A percentile compares a stretch with the other conserved stretches of the same genome.
phyloP scores from a whole-genome alignment of 2,329 filamentous ascomycete genomes.

The Chaetothyriales sp. region DNA sequence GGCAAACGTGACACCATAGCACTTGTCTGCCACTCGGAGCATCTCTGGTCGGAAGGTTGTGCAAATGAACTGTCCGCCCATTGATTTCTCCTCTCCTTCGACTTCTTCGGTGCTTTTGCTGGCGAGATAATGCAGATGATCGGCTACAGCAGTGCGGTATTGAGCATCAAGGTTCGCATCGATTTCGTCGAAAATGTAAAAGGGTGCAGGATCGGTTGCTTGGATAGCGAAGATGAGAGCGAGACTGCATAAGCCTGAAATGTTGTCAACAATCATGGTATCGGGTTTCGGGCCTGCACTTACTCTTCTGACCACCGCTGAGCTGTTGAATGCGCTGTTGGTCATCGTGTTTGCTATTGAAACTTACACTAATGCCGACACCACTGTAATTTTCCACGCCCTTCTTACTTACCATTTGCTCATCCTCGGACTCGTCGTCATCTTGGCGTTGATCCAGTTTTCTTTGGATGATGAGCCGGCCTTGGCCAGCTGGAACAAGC shows the following conservation, averaged over 20 bases:
- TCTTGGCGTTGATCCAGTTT: slow-evolving; percentile 58
- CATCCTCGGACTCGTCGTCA: slow-evolving; percentile 48
- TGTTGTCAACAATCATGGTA: slow-evolving; percentile 7
- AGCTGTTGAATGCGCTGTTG: slow-evolving; percentile 97
- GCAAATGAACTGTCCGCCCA: slow-evolving; percentile 76
- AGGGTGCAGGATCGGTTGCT: slow-evolving; percentile 89
- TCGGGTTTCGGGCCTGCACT: slow-evolving; percentile 25
- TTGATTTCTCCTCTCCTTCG: slow-evolving; percentile 23
- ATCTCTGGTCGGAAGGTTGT: slow-evolving; percentile 98
- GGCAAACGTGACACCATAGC: slow-evolving; percentile 82
- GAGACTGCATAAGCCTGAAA: slow-evolving; percentile 74
- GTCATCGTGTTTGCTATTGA: slow-evolving; percentile 97
- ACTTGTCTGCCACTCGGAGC: slow-evolving; percentile 87
- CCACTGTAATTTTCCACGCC: slow-evolving; percentile 89
- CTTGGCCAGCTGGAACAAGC: slow-evolving; percentile 84
- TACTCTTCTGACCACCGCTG: slow-evolving; percentile 93
- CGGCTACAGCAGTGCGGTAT: slow-evolving; percentile 88
- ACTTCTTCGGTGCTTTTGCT: slow-evolving; percentile 43
- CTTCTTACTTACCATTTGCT: slow-evolving; percentile 43
- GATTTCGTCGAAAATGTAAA: slow-evolving; percentile 98
- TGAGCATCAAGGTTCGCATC: slow-evolving; percentile 97
- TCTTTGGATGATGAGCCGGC: slow-evolving; percentile 82
- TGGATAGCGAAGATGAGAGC: slow-evolving; percentile 98
- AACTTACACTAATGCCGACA: slow-evolving; percentile 92
- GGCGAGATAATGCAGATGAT: slow-evolving; percentile 69